Base-by-base conservation (phyloP, 768 basidiomycete species). In the Suillus spraguei region DNA sequence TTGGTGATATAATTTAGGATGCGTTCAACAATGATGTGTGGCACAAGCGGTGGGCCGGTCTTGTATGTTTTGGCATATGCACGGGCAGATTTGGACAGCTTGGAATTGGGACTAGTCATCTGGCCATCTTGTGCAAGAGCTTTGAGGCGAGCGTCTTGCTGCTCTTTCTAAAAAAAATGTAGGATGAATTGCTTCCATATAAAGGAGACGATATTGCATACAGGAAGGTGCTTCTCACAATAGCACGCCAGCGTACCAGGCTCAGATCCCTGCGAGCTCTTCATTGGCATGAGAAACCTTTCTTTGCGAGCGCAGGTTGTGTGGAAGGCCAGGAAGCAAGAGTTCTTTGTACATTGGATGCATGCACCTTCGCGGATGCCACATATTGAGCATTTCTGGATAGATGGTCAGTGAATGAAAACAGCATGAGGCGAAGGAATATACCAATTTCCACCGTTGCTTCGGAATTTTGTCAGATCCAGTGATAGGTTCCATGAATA, bases 401-500 rank as follows among this genome's bases (percentile, higher is more conserved):
- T 38, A 54, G 36, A 61, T 56, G 56, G 67, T 70, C 60, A 66
- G 59, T 47, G 39, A 58, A 35, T n/a, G 1, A 10, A 14, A 59
- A 6, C 33, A 60, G 5, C 20, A 54, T 16, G 46, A 52, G 5
- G 17, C 61, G 14, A 47, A 32, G 22, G 69, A 38, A 75, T 94
- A 70, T 63, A 97, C 96, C 69, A 99, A 82, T 76, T 91, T 97
- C 97, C 96, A 98, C 10, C 97, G 83, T 69, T 87, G 88, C 72
- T 95, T 98, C 1, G 90, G 87, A 53, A 99, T 91, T 65, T 81
- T 85, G 59, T 98, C 94, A 0, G 94, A 83, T 5, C 93, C 94
- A 3, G 94, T 92, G 35, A 99, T 88, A 13, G 97, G 97, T 70
- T 99, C 97, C 97, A 99, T 99, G 72, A 98, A 97, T 13, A 95